Evolutionary conservation across 257 asterid genomes (phyloP).

Genomic region (Solanum megistacrolobum): DNA sequence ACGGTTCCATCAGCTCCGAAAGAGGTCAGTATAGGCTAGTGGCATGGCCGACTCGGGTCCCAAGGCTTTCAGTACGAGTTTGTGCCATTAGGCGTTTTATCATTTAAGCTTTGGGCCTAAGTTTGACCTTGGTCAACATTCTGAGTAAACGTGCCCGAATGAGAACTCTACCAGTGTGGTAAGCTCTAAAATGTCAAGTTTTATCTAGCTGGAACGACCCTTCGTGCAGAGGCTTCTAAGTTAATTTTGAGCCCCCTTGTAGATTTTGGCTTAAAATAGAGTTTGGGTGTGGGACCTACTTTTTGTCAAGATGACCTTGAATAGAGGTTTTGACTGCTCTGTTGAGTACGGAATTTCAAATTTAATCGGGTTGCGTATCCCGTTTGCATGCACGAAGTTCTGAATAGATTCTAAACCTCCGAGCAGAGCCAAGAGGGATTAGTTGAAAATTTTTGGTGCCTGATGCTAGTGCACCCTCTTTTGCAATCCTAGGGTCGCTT

Average conservation of each 20-base stretch:
- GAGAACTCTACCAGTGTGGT: not conserved
- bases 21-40: not conserved
- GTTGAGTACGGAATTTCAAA: not conserved
- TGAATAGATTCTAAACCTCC: not conserved
- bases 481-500: not conserved
- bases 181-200: not conserved
- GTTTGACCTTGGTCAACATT: not conserved
- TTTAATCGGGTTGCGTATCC: too few species aligned
- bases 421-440: accelerated
- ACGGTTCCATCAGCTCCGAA: not conserved
- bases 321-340: too few species aligned
- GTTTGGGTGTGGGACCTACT: not conserved
- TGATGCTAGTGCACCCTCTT: not conserved
- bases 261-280: not conserved
- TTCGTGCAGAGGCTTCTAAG: not conserved
- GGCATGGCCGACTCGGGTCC: not conserved
- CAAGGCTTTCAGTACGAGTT: not conserved
- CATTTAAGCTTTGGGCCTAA: not conserved
- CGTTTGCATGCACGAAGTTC: not conserved
- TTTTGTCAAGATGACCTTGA: not conserved
- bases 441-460: not conserved
- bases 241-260: not conserved
- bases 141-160: not conserved
- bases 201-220: not conserved
- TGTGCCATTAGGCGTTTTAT: not conserved